A percentile compares a stretch with the other conserved stretches of the same genome.
These are phyloP conservation scores for Chaetomium sp. DNA, from an alignment of 2,329 filamentous ascomycete genomes.

Conservation along the genomic window DNA sequence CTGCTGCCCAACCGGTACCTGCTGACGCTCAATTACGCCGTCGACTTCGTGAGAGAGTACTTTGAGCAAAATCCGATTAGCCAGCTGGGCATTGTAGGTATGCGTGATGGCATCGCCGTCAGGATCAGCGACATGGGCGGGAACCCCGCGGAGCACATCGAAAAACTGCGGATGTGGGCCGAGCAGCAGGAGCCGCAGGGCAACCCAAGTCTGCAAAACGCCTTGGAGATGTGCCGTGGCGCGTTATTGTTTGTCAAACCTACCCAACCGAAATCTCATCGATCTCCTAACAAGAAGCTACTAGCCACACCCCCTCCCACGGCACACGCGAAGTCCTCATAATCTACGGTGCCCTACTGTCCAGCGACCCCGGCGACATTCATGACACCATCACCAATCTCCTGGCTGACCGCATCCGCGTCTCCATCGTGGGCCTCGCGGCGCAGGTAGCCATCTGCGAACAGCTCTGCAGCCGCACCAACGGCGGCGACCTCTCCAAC, in stretches of 20 bases:
- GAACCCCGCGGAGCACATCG: conserved; percentile 86
- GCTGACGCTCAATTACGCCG: conserved; percentile 77
- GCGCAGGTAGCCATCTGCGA: conserved; percentile 91
- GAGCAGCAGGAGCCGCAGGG: conserved; percentile 69
- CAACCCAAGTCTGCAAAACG: conserved; percentile 85
- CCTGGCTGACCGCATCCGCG: conserved; percentile 79
- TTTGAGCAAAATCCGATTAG: conserved; percentile 99
- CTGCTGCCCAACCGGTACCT: conserved; percentile 85
- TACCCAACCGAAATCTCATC: not conserved
- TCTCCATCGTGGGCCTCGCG: conserved; percentile 85
- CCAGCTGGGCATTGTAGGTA: conserved; percentile 87
- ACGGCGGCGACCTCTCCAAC: conserved; percentile 71
- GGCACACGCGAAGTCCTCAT: conserved; percentile 92
- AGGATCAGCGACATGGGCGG: conserved; percentile 87
- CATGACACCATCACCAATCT: conserved; percentile 83
- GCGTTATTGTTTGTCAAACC: conserved; percentile 69
- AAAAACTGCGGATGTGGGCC: conserved; percentile 68
- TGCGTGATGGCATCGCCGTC: conserved; percentile 88
- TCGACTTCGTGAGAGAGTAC: conserved; percentile 88
- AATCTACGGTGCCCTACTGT: conserved; percentile 86
- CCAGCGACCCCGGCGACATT: conserved; percentile 92
- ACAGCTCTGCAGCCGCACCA: conserved; percentile 85
- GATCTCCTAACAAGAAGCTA: not conserved
- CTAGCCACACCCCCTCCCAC: conserved; percentile 83
- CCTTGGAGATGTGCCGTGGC: conserved; percentile 90